Evolutionary conservation across 2,329 filamentous ascomycete species (phyloP).

Genomic region (Alternaria triticimaculans): DNA sequence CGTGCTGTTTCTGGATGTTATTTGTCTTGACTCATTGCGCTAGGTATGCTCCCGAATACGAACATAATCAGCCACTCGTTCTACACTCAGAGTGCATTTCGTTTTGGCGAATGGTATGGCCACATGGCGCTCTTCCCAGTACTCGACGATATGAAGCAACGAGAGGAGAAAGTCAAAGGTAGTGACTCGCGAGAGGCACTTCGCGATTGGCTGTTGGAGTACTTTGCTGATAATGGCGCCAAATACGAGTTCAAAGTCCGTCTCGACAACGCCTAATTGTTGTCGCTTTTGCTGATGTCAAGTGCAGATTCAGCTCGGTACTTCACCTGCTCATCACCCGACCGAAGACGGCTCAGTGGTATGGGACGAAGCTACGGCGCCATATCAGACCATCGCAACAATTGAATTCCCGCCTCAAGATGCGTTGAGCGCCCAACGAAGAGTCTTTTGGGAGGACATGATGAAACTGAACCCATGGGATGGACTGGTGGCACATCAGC

Average conservation of each 20-base stretch:
- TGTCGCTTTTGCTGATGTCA: neutral
- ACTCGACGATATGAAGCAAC: constrained; percentile 24
- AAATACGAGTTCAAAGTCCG: constrained; percentile 38
- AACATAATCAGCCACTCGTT: constrained; percentile 47
- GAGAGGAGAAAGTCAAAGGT: constrained; percentile 26
- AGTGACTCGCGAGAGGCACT: constrained; percentile 30
- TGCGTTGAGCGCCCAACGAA: constrained; percentile 26
- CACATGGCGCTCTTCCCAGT: constrained; percentile 39
- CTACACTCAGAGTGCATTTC: constrained; percentile 40
- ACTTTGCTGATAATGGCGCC: constrained; percentile 23
- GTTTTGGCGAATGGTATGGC: constrained; percentile 38
- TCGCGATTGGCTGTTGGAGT: constrained; percentile 36
- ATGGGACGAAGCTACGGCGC: constrained; percentile 41
- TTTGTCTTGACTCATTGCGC: neutral
- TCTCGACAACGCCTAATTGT: neutral
- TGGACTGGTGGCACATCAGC: constrained; percentile 34
- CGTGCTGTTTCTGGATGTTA: neutral
- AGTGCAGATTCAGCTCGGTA: constrained; percentile 39
- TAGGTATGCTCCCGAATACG: constrained; percentile 33
- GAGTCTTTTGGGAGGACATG: constrained; percentile 39
- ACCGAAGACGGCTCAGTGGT: constrained; percentile 40
- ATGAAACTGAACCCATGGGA: constrained; percentile 39
- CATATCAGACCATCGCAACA: constrained; percentile 38
- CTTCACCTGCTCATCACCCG: constrained; percentile 33
- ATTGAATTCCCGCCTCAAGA: constrained; percentile 37